phyloP scores from a whole-genome alignment of 495 filamentous ascomycete species.

The Haplographium delicatum region DNA sequence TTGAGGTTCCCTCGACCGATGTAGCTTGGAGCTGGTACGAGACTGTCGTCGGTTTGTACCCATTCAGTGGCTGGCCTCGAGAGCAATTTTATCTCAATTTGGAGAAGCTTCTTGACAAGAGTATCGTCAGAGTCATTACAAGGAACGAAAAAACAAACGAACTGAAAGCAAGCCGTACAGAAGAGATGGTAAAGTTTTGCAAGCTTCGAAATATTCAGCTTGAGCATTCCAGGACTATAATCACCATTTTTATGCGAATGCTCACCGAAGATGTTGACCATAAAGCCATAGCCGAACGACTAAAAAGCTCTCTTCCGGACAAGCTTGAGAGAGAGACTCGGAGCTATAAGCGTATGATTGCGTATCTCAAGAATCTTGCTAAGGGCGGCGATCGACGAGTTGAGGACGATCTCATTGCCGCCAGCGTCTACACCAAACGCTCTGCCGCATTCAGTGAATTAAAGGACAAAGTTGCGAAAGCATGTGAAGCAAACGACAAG shows the following conservation, averaged over 20 bases:
- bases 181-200: conserved; percentile 20
- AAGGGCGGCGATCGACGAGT: conserved; percentile 1
- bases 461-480: conserved; percentile 2
- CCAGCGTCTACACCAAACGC: conserved; percentile 7
- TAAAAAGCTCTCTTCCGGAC: conserved; percentile 2
- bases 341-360: conserved; percentile 8
- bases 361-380: conserved; percentile 9
- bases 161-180: conserved; percentile 15
- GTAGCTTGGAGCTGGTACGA: conserved; percentile 28
- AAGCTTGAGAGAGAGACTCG: conserved; percentile 1
- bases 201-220: conserved; percentile 28
- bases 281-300: conserved; percentile 1
- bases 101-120: conserved; percentile 26
- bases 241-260: conserved; percentile 25
- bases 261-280: conserved; percentile 10
- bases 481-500: neutral
- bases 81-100: conserved; percentile 23
- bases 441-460: conserved; percentile 7
- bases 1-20: conserved; percentile 18
- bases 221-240: conserved; percentile 23
- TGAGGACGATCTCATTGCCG: conserved; percentile 5
- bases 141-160: conserved; percentile 21
- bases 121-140: conserved; percentile 22
- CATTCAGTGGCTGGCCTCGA: conserved; percentile 28
- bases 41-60: conserved; percentile 25